Evolutionary conservation across 441 rosid species (phyloP), one percentile per base, ranked within the genome.

Genomic region (Pelargonium citronellum): DNA sequence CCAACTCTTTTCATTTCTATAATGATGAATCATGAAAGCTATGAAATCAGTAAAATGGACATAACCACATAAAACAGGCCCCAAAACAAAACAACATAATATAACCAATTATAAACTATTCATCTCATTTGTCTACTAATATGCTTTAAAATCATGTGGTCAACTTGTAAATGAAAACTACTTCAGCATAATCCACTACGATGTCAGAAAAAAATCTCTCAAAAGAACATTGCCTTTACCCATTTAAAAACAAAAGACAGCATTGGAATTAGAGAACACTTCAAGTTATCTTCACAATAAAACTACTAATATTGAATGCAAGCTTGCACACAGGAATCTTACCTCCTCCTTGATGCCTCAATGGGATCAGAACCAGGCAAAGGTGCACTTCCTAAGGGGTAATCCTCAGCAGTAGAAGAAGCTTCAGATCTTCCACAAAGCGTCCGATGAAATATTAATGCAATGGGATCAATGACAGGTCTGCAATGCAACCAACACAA

Each of bases 291-390:
- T 53, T 17, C 20, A 53, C 8, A 15, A 53, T 15, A 53, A 7
- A 17, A 51, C 19, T 51, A 15, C 4, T n/a, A n/a, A 51, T 15
- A 51, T 15, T 51, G 58, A 51, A 51, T 51, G 19, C 19, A 1
- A n/a, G 8, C 5, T n/a, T 51, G 8, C 20, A 53, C 60, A 53
- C 15, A 66, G 49, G 46, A 71, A 47, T 47, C 30, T 71, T 83
- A 90, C 99, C 99, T 91, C 81, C 97, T 91, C 78, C 98, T 87
- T 44, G 99, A 85, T 69, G 99, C 91, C 82, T 95, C 99, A 46
- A 88, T 86, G 55, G 96, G 91, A 72, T 95, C 96, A 69, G 98
- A 95, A 75, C 97, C 96, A 17, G 89, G 97, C 78, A 95, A 82
- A 20, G 97, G 82, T 47, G 89, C 84, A 58, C 89, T 87, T 34